A percentile compares a stretch with the other conserved stretches of the same genome.
phyloP scores from a whole-genome alignment of 2,329 filamentous ascomycete genomes.

The Cadophora sp. region DNA sequence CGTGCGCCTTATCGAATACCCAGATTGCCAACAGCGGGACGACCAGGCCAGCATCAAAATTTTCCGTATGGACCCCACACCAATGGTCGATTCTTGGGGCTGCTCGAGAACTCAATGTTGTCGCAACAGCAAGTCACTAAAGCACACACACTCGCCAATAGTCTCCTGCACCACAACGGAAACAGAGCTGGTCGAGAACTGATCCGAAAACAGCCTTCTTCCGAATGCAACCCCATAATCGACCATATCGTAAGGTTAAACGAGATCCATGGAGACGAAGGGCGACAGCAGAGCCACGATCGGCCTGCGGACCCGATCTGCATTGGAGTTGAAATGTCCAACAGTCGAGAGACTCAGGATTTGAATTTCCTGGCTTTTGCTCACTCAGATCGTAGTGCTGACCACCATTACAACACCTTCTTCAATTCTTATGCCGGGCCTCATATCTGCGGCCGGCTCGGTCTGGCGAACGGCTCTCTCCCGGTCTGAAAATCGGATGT shows the following conservation, averaged over 20 bases:
- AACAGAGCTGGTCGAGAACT: background rate
- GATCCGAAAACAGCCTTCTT: background rate
- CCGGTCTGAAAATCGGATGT: background rate
- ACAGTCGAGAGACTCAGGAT: background rate
- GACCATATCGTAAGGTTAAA: background rate
- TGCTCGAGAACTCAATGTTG: background rate
- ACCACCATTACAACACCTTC: background rate
- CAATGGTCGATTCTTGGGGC: background rate
- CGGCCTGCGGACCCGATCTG: slow-evolving; percentile 8
- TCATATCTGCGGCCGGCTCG: background rate
- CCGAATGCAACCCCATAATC: background rate
- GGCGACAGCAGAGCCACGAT: background rate
- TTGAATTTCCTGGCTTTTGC: background rate
- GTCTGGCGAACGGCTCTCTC: background rate
- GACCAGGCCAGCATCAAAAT: background rate
- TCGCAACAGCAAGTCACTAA: background rate
- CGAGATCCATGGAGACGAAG: background rate
- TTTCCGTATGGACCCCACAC: background rate
- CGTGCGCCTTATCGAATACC: background rate
- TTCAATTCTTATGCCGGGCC: background rate
- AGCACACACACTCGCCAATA: background rate
- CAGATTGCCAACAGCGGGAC: background rate
- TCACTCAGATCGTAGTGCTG: slow-evolving; percentile 7
- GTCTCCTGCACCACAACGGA: background rate
- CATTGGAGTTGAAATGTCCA: background rate